phyloP scores from a whole-genome alignment of 345 rosid genomes.

The Eucalyptus coolabah region DNA sequence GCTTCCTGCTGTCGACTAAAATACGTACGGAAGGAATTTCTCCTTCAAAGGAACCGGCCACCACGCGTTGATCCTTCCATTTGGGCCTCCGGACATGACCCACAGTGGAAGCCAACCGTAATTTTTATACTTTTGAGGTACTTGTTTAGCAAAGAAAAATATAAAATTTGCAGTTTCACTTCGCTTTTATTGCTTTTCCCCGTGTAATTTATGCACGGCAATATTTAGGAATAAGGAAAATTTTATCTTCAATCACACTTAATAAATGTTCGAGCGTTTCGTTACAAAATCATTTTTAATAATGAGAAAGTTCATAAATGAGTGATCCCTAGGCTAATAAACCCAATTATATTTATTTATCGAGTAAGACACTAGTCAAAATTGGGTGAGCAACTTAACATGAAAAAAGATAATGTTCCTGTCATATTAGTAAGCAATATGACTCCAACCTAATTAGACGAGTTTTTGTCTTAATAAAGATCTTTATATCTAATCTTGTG shows the following conservation, averaged over 20 bases:
- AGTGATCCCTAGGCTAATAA: neutral
- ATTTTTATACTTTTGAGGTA: neutral
- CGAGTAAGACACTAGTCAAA: neutral
- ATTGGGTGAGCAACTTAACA: neutral
- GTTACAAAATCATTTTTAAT: neutral
- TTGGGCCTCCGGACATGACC: neutral
- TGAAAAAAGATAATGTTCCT: neutral
- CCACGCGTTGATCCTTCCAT: neutral
- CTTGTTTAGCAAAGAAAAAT: neutral
- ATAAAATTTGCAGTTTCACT: neutral
- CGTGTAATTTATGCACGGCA: neutral
- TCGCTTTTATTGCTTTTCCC: neutral
- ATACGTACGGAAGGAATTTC: neutral
- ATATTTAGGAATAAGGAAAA: neutral
- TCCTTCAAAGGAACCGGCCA: neutral
- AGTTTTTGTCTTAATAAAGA: too few species aligned
- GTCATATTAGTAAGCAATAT: neutral
- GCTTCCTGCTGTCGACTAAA: neutral
- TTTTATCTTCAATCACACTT: neutral
- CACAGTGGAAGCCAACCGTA: neutral
- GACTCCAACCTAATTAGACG: neutral
- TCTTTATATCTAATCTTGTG: too few species aligned
- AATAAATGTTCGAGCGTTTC: neutral
- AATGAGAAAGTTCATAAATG: neutral
- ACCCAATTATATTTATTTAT: too few species aligned